Base-by-base conservation (phyloP, 2,329 filamentous ascomycete species). In the Cercospora canescens region DNA sequence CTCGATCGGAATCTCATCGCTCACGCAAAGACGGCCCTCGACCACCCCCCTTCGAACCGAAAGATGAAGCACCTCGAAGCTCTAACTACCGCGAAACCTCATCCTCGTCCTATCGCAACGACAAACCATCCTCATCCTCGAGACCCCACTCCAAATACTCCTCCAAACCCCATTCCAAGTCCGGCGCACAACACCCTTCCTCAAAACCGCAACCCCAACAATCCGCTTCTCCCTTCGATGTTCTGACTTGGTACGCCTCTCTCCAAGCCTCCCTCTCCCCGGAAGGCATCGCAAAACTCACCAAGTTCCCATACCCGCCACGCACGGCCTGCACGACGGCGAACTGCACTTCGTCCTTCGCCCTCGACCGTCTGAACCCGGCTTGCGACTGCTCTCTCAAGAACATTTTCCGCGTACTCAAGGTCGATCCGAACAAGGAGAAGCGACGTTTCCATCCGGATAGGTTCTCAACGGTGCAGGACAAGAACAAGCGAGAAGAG, bases 361-460 rank as follows among this genome's bases (percentile, higher is more conserved):
- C 45, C 4, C 28, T 39, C 30, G 60, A 55, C 14, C 28, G 59
- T 35, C 16, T 21, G 50, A 55, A 56, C 7, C 21, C 37, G 2
- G 55, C 54, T 4, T 66, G 64, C 28, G 60, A 66, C 35, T 66
- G 64, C 11, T 41, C 45, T 14, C 24, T 66, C 16, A 30, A 50
- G 30, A 56, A 41, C 3, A 56, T 45, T 1, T 66, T 66, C 34
- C 26, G 39, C n/a, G 16, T 28, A 6, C 14, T 63, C 2, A 34
- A 37, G 16, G 39, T 63, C 3, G 45, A 64, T 11, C 28, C 62
- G 18, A 64, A 60, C 32, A 62, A 52, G 18, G 60, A 65, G 37
- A 45, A 57, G 6, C 39, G 61, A 21, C 28, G 54, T 6, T 66
- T 60, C 60, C 68, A 70, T 39, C 68, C 68, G 21, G 68, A 70